Percentiles rank a stretch among this genome's conserved stretches.
These are phyloP conservation scores for Pelagomonas calceolata DNA, from an alignment of 108 stramenopile species.

Conservation along the genomic window DNA sequence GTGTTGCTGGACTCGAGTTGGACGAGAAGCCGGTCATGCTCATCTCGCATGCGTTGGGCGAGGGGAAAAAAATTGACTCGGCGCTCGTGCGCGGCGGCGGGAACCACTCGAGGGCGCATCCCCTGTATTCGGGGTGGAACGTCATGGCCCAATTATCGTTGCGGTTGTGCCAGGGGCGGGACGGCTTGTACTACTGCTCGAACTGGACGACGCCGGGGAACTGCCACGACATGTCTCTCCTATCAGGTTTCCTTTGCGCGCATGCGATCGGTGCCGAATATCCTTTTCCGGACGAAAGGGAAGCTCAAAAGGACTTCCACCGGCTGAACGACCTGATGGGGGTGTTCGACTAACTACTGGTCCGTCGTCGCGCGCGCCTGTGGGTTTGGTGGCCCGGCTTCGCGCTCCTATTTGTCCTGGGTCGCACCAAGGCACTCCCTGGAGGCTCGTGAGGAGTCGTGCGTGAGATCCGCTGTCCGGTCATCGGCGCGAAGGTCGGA, in stretches of 20 bases:
- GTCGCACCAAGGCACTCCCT: too few relatives aligned
- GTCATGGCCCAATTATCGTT: conserved; percentile 46
- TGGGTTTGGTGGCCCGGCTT: too few relatives aligned
- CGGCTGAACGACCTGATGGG: conserved; percentile 46
- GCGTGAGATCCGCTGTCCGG: too few relatives aligned
- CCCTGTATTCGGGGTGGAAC: conserved; percentile 48
- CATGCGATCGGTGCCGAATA: conserved; percentile 43
- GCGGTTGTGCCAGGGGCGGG: conserved; percentile 36
- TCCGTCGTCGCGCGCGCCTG: too few relatives aligned
- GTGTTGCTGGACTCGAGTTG: conserved; percentile 41
- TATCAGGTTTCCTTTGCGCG: conserved; percentile 42
- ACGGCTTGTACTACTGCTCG: conserved; percentile 47
- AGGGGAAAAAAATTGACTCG: conserved; percentile 39
- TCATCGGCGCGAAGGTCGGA: too few relatives aligned
- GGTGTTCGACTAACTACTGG: too few relatives aligned
- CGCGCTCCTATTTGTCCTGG: too few relatives aligned
- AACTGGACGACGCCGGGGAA: conserved; percentile 55
- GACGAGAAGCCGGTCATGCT: conserved; percentile 49
- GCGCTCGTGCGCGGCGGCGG: conserved; percentile 35
- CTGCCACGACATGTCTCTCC: conserved; percentile 47
- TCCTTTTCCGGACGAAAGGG: conserved; percentile 33
- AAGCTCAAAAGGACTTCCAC: conserved; percentile 44
- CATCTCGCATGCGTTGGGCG: conserved; percentile 46
- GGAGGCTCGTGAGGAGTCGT: too few relatives aligned
- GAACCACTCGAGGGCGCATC: conserved; percentile 46